phyloP scores from a whole-genome alignment of 495 filamentous ascomycete genomes.

The Aspergillus kassunensis region DNA sequence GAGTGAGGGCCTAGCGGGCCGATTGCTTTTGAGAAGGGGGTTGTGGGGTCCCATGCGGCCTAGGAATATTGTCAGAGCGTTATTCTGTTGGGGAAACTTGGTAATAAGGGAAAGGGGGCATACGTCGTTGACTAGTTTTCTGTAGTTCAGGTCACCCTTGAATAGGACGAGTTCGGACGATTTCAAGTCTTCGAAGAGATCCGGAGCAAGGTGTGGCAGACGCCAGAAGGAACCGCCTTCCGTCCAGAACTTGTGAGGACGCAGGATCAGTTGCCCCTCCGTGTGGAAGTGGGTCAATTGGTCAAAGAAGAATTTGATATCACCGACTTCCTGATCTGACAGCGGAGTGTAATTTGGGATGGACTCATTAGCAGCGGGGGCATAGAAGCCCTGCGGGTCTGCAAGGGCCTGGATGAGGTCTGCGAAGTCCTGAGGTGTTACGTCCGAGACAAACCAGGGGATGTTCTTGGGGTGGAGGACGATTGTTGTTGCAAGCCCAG shows the following conservation, averaged over 20 bases:
- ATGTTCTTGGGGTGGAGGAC: constrained; percentile 92
- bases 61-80: constrained; percentile 20
- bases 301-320: constrained; percentile 72
- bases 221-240: constrained; percentile 81
- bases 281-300: constrained; percentile 76
- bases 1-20: constrained; percentile 79
- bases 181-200: constrained; percentile 73
- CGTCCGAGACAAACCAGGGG: constrained; percentile 97
- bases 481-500: constrained; percentile 77
- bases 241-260: constrained; percentile 89
- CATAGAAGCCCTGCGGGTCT: constrained; percentile 72
- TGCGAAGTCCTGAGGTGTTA: constrained; percentile 77
- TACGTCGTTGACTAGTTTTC: constrained; percentile 86
- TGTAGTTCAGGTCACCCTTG: constrained; percentile 95
- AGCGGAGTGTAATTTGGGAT: constrained; percentile 55
- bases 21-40: constrained; percentile 79
- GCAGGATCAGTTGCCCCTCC: constrained; percentile 74
- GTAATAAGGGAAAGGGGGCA: constrained; percentile 29
- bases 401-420: constrained; percentile 74
- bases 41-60: constrained; percentile 84
- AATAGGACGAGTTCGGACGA: constrained; percentile 86
- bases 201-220: constrained; percentile 61
- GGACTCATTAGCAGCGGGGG: constrained; percentile 63
- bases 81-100: background rate
- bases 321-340: constrained; percentile 58